Evolutionary conservation across 768 basidiomycete species (phyloP), one percentile per base, ranked within the genome.

Genomic region (Lactifluus hygrophoroides): DNA sequence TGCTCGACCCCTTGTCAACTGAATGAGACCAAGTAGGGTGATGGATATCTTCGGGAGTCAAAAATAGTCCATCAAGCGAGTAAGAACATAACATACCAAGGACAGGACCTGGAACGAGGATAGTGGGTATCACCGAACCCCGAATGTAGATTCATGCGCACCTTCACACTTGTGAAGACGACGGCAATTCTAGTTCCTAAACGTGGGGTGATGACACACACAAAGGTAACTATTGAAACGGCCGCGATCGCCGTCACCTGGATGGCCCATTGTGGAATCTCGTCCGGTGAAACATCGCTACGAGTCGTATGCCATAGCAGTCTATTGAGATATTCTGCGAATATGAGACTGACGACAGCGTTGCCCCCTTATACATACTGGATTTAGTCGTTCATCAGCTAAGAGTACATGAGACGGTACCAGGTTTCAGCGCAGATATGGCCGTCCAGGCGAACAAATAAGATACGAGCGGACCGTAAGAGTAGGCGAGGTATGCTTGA

Each of bases 401-500:
- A 40, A 32, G 32, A 49, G 28, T 51, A 6, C 43, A 47, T 58
- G 28, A 43, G 47, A 37, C 3, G 72, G 51, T 64, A 86, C 87
- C 86, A 67, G 94, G 93, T 67, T 86, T 93, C 17, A 95, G 73
- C 16, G 89, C 88, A 40, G 88, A 86, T 54, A 94, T 94, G 4
- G 91, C 87, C 14, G 92, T 94, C 92, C 94, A 99, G 16, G 93
- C 86, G 72, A 91, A 99, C 10, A 96, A 78, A 69, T 92, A 99
- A 8, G 94, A 91, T 38, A 86, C 74, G 17, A 91, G 77, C 25
- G 90, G 90, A 1, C 88, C 90, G 67, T 90, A 96, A 38, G 93
- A 82, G 67, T 94, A 94, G 23, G 85, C 83, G 23, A 96, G 81
- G 70, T 96, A 96, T 16, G 93, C 85, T 62, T 87, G 85, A 40